Evolutionary conservation across 2,329 filamentous ascomycete species (phyloP), one percentile per base, ranked within the genome.

Genomic region (Nemania diffusa): DNA sequence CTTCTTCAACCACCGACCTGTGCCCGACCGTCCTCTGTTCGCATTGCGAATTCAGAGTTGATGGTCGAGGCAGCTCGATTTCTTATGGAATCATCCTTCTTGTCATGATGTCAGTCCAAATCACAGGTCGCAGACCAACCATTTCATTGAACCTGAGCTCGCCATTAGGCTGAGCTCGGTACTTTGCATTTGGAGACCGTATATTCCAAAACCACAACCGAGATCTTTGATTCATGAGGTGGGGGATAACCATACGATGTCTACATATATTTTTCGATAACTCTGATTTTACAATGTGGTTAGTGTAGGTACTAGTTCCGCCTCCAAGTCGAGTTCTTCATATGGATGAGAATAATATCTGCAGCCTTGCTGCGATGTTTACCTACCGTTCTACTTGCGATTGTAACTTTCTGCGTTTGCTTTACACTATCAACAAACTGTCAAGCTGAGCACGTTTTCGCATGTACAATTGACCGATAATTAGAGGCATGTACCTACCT

Each of bases 121-220:
- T 92, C 93, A 97, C 94, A 96, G 92, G 90, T 96, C 91, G 92
- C 81, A 97, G 91, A 97, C 81, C 77, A 87, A 96, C 83, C 81
- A 82, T 84, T 58, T 82, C 83, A 81, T 81, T 81, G 83, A 82
- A 85, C 86, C 88, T 87, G 86, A 87, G 88, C 85, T 92, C 90
- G 90, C 87, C 81, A 79, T 83, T 74, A 83, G 86, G 84, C 83
- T 91, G 90, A 93, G 87, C 87, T 88, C 87, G 85, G 87, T 84
- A 82, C 82, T 79, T 79, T 80, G 82, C 72, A 72, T 79, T 82
- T 81, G 84, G 83, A 85, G 90, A 86, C 87, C 87, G 89, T 89
- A 94, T 94, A 95, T 95, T 95, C 91, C 92, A 90, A 85, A 82
- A 90, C 92, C 87, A 93, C 93, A 88, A 87, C 92, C 89, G 87